phyloP scores from a whole-genome alignment of 1,139 yeast species.

The Candida mesenterica region DNA sequence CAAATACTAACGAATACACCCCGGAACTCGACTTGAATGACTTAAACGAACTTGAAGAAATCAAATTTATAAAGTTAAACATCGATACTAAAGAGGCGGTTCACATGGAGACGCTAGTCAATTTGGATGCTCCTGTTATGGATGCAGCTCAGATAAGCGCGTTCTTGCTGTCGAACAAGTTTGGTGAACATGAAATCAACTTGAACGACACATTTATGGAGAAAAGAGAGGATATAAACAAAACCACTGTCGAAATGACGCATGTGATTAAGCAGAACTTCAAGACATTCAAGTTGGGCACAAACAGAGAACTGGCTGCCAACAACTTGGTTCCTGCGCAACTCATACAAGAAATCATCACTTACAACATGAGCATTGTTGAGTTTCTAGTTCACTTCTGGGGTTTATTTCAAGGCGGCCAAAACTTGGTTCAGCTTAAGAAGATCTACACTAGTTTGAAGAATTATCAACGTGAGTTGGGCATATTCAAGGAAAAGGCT shows the following conservation, averaged over 20 bases:
- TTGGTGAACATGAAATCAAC: slow-evolving; percentile 29
- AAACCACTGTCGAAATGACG: slow-evolving; percentile 50
- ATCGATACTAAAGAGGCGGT: slow-evolving; percentile 30
- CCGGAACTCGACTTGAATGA: slow-evolving; percentile 51
- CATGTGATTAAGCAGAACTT: slow-evolving; percentile 56
- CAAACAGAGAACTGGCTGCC: slow-evolving; percentile 16
- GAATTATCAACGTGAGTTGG: slow-evolving; percentile 23
- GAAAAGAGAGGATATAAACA: slow-evolving; percentile 40
- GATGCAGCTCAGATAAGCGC: slow-evolving; percentile 23
- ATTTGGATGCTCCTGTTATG: slow-evolving; percentile 3
- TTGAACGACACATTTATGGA: slow-evolving; percentile 40
- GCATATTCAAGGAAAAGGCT: slow-evolving; percentile 14
- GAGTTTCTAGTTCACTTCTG: slow-evolving; percentile 49
- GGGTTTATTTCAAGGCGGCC: slow-evolving; percentile 37
- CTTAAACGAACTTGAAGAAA: slow-evolving; percentile 48
- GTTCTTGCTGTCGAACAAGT: slow-evolving; percentile 24
- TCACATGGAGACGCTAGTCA: neutral
- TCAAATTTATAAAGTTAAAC: slow-evolving; percentile 59
- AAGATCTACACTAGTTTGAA: slow-evolving; percentile 37
- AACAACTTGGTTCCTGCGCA: slow-evolving; percentile 26
- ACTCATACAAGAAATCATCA: slow-evolving; percentile 34
- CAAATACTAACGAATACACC: slow-evolving; percentile 12
- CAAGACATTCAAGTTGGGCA: slow-evolving; percentile 38
- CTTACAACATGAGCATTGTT: slow-evolving; percentile 38
- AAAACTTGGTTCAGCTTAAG: slow-evolving; percentile 40